Evolutionary conservation across 2,329 filamentous ascomycete species (phyloP), one percentile per base, ranked within the genome.

Genomic region (Nigrospora sphaerica): DNA sequence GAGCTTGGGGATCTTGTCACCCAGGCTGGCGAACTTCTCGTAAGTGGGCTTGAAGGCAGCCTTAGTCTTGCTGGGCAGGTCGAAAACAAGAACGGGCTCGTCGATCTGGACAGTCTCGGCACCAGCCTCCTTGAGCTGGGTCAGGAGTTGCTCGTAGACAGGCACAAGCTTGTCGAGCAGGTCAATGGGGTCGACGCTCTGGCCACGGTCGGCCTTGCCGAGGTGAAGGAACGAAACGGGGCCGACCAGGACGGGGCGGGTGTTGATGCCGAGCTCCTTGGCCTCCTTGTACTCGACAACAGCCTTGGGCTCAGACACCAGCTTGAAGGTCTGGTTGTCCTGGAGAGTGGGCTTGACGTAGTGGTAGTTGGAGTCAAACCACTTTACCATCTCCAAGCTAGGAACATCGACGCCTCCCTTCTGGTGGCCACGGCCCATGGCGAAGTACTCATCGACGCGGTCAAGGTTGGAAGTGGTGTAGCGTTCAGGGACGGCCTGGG

Each of bases 341-440:
- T 96, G 90, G 58, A 98, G 83, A 53, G 93, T 96, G 55, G 93
- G 93, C 85, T 97, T 97, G 76, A 97, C 93, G 73, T 98, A 98
- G 82, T 97, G 93, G 85, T 98, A 98, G 86, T 98, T 98, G 57
- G 90, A 95, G 81, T 98, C 93, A 69, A 98, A 98, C 93, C 93
- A 98, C 81, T 98, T 98, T 63, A 98, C 93, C 93, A 98, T 98
- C 81, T 98, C 93, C 73, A 95, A 77, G 65, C 80, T 81, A 60
- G 92, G 89, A 57, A 97, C 93, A 72, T 98, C 93, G 61, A 97
- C 80, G 70, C 88, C 82, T 65, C 84, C 82, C 83, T 89, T 95
- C 77, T 98, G 93, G 76, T 95, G 91, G 67, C 93, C 93, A 85
- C 93, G 88, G 65, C 93, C 93, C 89, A 98, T 95, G 73, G 93